Evolutionary conservation across 495 filamentous ascomycete genomes (phyloP), one percentile per base, ranked within the genome.

Genomic region (Lepraria neglecta): DNA sequence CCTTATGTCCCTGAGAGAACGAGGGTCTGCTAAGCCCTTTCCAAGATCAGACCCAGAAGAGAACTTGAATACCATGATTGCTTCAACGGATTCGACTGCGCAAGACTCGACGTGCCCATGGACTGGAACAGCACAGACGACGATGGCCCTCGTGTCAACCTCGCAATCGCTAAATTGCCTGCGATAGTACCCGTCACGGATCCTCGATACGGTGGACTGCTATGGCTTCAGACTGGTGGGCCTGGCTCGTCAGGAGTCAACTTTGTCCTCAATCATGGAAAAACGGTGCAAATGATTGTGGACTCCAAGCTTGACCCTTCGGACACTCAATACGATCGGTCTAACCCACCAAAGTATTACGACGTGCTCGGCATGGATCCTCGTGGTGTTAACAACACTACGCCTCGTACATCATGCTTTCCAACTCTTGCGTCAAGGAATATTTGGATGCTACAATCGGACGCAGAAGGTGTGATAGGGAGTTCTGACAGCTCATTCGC

Each of bases 351-450:
- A 30, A 75, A 72, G 64, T 78, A 74, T 56, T 82, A 75, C 64
- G 82, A 85, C 58, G 75, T 84, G 27, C 72, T 85, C 72, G 76
- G 78, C 65, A 81, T 71, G 69, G 81, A 84, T 35, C 75, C 74
- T 0, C 68, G 77, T 4, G 81, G 62, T 51, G 70, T 68, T 67
- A 77, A 67, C 31, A 58, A 52, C 24, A 63, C 35, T 44, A 67
- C 47, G 64, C 80, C 69, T 40, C 64, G 67, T 0, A 73, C 78
- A 33, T 72, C 71, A 19, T 85, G 82, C 65, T 80, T 83, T 28
- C 75, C 77, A 17, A 63, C 67, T 58, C 24, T 50, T 7, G 33
- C 59, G 1, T 59, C 62, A 17, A 65, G 53, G 3, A 69, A 72
- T 33, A 64, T 61, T 1, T 76, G 72, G 70, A 59, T 19, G 14